Evolutionary conservation across 2,329 filamentous ascomycete species (phyloP).

Genomic region (Dendryphion nanum): DNA sequence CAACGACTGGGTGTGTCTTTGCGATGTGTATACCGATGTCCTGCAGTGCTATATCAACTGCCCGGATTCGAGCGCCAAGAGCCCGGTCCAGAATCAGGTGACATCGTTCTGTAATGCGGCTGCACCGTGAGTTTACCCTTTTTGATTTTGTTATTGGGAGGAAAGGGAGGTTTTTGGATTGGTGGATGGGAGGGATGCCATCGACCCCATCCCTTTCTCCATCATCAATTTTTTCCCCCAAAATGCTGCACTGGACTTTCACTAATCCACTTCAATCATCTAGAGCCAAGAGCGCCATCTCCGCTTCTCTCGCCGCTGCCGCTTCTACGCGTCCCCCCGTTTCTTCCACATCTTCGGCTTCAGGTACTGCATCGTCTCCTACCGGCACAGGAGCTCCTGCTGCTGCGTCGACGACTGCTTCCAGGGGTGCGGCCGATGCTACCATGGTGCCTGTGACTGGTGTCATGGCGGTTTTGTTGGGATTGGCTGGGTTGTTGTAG

Average conservation of each 20-base stretch:
- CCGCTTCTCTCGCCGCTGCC: slow-evolving; percentile 1
- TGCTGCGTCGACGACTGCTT: slow-evolving; percentile 2
- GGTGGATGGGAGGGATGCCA: no score
- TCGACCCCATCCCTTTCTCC: no score
- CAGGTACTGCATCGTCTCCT: slow-evolving; percentile 3
- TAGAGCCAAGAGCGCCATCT: slow-evolving; percentile 8
- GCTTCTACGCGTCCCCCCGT: slow-evolving; percentile 1
- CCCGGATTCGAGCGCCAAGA: slow-evolving; percentile 46
- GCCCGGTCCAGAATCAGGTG: slow-evolving; percentile 35
- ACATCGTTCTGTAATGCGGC: slow-evolving; percentile 44
- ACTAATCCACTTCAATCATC: no score
- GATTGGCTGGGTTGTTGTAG: slow-evolving; percentile 18
- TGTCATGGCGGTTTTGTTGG: slow-evolving; percentile 15
- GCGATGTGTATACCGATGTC: slow-evolving; percentile 54
- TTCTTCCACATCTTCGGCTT: not conserved
- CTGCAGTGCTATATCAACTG: slow-evolving; percentile 65
- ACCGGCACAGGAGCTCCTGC: slow-evolving; percentile 2
- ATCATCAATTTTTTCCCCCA: no score
- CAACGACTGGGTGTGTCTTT: slow-evolving; percentile 59
- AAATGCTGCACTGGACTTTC: no score
- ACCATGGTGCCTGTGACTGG: slow-evolving; percentile 14
- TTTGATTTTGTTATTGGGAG: not conserved
- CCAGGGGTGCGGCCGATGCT: slow-evolving; percentile 11
- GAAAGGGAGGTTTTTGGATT: not conserved
- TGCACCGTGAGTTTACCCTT: slow-evolving; percentile 33